Percentiles rank a stretch among this genome's conserved stretches.
Conservation (phyloP, 1,284 basidiomycete genomes). For the Cryptococcus wingfieldii region DNA sequence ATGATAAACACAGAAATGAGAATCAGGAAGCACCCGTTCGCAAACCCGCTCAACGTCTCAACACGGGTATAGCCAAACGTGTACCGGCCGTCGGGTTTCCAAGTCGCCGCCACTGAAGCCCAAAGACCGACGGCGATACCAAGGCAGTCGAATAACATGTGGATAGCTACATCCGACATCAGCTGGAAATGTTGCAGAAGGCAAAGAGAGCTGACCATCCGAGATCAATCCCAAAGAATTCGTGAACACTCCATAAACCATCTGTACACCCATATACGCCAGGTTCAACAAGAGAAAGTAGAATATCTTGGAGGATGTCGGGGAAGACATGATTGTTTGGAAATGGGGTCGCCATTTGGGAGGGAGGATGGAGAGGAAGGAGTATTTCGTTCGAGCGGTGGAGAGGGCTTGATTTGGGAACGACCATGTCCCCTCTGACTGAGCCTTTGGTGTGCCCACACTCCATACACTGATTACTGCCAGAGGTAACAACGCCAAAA, state of each 20-base stretch:
- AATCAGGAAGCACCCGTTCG: conserved; percentile 89
- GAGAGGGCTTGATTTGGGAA: conserved; percentile 15
- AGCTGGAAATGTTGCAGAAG: conserved; percentile 3
- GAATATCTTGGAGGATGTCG: conserved; percentile 91
- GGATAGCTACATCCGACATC: conserved; percentile 66
- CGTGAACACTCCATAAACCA: conserved; percentile 95
- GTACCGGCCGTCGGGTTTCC: conserved; percentile 89
- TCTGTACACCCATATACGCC: conserved; percentile 92
- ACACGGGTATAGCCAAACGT: conserved; percentile 98
- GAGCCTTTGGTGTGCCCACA: neutral
- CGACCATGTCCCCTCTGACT: conserved; percentile 5
- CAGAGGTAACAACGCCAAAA: conserved; percentile 23
- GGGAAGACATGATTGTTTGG: conserved; percentile 81
- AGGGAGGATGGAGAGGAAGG: conserved; percentile 29
- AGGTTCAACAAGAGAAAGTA: conserved; percentile 94
- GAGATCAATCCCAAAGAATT: conserved; percentile 95
- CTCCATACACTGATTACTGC: conserved; percentile 8
- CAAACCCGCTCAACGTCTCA: conserved; percentile 97
- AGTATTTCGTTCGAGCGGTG: conserved; percentile 18
- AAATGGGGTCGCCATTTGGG: conserved; percentile 61
- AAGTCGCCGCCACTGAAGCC: conserved; percentile 95
- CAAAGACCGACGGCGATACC: conserved; percentile 94
- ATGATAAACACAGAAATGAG: conserved; percentile 97
- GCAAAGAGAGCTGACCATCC: conserved; percentile 64
- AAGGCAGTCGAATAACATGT: conserved; percentile 99